Percentiles rank a stretch among this genome's conserved stretches.
phyloP scores from a whole-genome alignment of 1,139 yeast species.

The Blastobotrys malaysiensis region DNA sequence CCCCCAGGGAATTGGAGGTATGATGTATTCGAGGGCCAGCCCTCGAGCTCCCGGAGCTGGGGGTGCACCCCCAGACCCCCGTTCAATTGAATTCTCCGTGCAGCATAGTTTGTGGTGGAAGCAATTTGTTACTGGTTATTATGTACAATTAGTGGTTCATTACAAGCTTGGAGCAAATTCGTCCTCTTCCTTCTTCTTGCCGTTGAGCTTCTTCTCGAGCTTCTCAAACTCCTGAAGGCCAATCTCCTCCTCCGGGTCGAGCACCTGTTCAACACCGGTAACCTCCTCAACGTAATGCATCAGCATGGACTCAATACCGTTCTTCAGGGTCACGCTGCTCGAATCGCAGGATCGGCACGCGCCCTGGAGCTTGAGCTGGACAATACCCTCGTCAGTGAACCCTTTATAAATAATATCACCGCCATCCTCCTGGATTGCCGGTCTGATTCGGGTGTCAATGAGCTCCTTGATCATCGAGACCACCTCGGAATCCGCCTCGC shows the following conservation, averaged over 20 bases:
- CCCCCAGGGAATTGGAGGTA: too few relatives aligned
- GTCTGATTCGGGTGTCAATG: constrained; percentile 88
- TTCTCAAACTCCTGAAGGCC: constrained; percentile 69
- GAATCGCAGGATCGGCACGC: constrained; percentile 79
- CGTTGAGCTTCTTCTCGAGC: constrained; percentile 41
- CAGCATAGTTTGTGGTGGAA: too few relatives aligned
- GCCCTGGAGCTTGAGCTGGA: constrained; percentile 69
- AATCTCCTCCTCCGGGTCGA: constrained; percentile 54
- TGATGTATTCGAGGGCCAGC: too few relatives aligned
- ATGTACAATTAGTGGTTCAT: neutral
- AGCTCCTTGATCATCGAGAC: constrained; percentile 90
- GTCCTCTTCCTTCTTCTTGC: constrained; percentile 15
- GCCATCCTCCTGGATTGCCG: constrained; percentile 80
- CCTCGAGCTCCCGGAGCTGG: too few relatives aligned
- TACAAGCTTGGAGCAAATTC: constrained; percentile 25
- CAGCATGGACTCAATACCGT: constrained; percentile 80
- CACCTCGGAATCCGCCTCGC: constrained; percentile 68
- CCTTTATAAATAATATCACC: constrained; percentile 73
- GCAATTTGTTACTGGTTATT: too few relatives aligned
- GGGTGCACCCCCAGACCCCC: too few relatives aligned
- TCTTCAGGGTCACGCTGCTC: constrained; percentile 69
- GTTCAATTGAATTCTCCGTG: too few relatives aligned
- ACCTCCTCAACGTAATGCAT: constrained; percentile 83
- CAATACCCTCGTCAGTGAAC: constrained; percentile 64
- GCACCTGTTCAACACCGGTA: constrained; percentile 62